A percentile compares a stretch with the other conserved stretches of the same genome.
phyloP scores from a whole-genome alignment of 2,329 filamentous ascomycete species.

The Graphiopsis chlorocephala region DNA sequence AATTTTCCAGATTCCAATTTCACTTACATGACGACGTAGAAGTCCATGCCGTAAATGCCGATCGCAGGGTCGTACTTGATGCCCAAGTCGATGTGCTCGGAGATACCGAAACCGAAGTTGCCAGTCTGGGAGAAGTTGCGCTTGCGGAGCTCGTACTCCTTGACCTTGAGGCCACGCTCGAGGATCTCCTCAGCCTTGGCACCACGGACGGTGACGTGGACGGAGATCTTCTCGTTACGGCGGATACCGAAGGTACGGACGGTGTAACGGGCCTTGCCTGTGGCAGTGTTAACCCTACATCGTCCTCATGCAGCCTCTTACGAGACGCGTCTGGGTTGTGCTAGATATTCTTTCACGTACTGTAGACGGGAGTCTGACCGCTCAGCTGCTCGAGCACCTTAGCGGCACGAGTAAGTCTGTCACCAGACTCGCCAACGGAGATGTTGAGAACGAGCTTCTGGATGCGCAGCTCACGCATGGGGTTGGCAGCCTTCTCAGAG shows the following conservation, averaged over 20 bases:
- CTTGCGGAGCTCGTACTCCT: slow-evolving; percentile 99
- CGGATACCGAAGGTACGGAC: slow-evolving; percentile 99
- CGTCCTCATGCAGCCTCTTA: slow-evolving; percentile 2
- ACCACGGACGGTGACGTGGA: slow-evolving; percentile 98
- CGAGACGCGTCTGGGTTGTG: slow-evolving; percentile 6
- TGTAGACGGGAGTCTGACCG: slow-evolving; percentile 99
- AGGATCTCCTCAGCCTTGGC: slow-evolving; percentile 99
- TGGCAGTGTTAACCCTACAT: slow-evolving; percentile 21
- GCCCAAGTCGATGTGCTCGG: slow-evolving; percentile 99
- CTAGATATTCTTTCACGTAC: slow-evolving; percentile 54
- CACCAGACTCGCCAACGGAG: slow-evolving; percentile 99
- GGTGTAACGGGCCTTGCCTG: slow-evolving; percentile 99
- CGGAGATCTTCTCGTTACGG: slow-evolving; percentile 99
- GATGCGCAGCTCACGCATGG: slow-evolving; percentile 99
- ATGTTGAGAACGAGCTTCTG: slow-evolving; percentile 99
- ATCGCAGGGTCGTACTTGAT: slow-evolving; percentile 99
- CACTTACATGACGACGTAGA: slow-evolving; percentile 97
- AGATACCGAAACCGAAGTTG: slow-evolving; percentile 99
- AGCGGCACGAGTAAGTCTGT: slow-evolving; percentile 98
- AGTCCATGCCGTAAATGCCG: slow-evolving; percentile 99
- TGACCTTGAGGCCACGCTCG: slow-evolving; percentile 99
- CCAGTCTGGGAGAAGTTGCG: slow-evolving; percentile 99
- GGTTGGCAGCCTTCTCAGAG: slow-evolving; percentile 81
- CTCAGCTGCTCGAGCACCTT: slow-evolving; percentile 99
- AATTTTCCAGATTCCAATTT: neutral